Percentiles rank a stretch among this genome's conserved stretches.
phyloP scores from a whole-genome alignment of 1,139 yeast genomes.

The Taiozyma sp. region DNA sequence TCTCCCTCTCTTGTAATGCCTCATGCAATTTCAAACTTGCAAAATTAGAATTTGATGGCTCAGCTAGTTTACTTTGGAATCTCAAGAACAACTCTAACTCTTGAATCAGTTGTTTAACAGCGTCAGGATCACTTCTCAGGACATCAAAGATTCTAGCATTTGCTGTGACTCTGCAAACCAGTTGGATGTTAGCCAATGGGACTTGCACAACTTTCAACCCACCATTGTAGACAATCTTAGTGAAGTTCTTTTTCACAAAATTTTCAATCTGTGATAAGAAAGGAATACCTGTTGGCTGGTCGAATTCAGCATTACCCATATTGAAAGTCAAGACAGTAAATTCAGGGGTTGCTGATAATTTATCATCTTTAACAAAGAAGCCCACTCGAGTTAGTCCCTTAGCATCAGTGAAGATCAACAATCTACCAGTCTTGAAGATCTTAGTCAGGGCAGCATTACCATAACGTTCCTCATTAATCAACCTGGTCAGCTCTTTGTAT shows the following conservation, averaged over 20 bases:
- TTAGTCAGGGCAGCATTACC: constrained; percentile 43
- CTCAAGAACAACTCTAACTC: constrained; percentile 38
- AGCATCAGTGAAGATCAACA: constrained; percentile 54
- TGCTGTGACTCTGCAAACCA: constrained; percentile 43
- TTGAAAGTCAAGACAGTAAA: constrained; percentile 40
- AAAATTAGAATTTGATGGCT: constrained; percentile 37
- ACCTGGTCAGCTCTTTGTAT: constrained; percentile 39
- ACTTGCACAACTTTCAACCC: constrained; percentile 37
- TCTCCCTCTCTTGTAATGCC: constrained; percentile 40
- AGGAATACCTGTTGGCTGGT: constrained; percentile 40
- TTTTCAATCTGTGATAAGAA: constrained; percentile 40
- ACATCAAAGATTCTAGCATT: constrained; percentile 39
- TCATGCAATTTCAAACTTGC: constrained; percentile 53
- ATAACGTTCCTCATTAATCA: constrained; percentile 44
- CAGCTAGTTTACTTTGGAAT: constrained; percentile 44
- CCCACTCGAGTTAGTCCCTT: constrained; percentile 45
- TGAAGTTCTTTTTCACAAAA: constrained; percentile 28
- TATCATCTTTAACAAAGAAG: constrained; percentile 42
- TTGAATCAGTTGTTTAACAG: constrained; percentile 36
- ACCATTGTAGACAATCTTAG: constrained; percentile 31
- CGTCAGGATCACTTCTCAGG: constrained; percentile 39
- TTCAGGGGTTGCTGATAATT: constrained; percentile 21
- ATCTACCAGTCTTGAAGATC: constrained; percentile 52
- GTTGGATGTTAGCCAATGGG: constrained; percentile 43
- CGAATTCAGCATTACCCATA: constrained; percentile 33